phyloP scores from a whole-genome alignment of 2,329 filamentous ascomycete species.

The Tolypocladium cylindrosporum region DNA sequence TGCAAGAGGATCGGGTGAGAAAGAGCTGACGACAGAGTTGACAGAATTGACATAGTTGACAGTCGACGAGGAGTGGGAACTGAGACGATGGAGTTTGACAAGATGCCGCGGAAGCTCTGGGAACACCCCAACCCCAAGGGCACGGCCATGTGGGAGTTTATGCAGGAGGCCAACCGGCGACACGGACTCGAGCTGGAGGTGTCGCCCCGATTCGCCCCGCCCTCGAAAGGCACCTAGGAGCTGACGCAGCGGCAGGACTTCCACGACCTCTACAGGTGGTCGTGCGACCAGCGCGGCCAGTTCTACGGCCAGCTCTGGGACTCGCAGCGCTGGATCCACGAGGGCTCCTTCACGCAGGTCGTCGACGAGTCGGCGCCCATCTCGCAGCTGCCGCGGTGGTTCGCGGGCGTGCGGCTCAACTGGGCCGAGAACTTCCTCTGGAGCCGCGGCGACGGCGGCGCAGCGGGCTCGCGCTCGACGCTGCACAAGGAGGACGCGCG shows the following conservation, averaged over 20 bases:
- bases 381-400: constrained; percentile 66
- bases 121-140: constrained; percentile 51
- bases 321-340: constrained; percentile 49
- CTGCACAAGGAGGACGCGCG: constrained; percentile 59
- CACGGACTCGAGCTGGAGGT: constrained; percentile 49
- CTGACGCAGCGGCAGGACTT: constrained; percentile 40
- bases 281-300: constrained; percentile 46
- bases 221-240: background rate
- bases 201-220: background rate
- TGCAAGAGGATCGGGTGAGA: background rate
- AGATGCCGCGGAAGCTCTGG: constrained; percentile 54
- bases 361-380: constrained; percentile 64
- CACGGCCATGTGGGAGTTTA: constrained; percentile 58
- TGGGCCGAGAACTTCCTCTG: constrained; percentile 76
- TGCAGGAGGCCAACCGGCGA: constrained; percentile 52
- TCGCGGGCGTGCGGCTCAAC: constrained; percentile 62
- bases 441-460: constrained; percentile 27
- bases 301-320: constrained; percentile 61
- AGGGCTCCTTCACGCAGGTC: constrained; percentile 46
- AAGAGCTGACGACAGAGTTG: too few species aligned
- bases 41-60: too few species aligned
- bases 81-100: constrained; percentile 18
- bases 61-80: too few species aligned
- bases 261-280: constrained; percentile 61
- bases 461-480: constrained; percentile 36